Conservation (phyloP, 2,329 filamentous ascomycete species). For the Pseudogymnoascus sp. region DNA sequence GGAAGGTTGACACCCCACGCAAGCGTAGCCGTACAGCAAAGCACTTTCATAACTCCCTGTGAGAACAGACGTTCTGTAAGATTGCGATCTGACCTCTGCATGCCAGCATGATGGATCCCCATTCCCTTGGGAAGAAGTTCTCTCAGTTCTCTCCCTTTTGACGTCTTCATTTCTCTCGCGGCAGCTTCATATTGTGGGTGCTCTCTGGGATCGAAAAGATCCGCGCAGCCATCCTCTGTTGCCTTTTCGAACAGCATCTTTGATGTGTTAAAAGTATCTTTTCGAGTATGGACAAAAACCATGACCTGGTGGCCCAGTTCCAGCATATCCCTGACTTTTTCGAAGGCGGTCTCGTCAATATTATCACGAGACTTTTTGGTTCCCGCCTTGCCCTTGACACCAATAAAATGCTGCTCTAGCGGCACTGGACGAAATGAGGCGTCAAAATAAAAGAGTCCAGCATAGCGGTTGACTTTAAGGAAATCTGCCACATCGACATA, state of each 20-base stretch:
- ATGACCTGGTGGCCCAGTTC: conserved; percentile 91
- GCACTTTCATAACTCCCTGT: conserved; percentile 88
- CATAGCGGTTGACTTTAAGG: conserved; percentile 86
- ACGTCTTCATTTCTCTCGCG: conserved; percentile 75
- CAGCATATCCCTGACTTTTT: conserved; percentile 93
- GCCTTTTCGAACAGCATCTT: conserved; percentile 82
- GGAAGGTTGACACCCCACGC: conserved; percentile 99
- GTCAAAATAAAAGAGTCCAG: conserved; percentile 95
- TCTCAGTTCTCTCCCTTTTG: conserved; percentile 76
- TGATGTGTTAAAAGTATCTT: conserved; percentile 86
- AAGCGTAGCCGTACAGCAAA: conserved; percentile 95
- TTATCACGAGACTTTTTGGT: conserved; percentile 80
- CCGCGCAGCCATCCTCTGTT: conserved; percentile 65
- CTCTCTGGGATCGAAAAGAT: conserved; percentile 72
- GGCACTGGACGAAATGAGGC: conserved; percentile 92
- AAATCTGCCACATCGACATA: conserved; percentile 97
- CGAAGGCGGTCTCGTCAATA: conserved; percentile 77
- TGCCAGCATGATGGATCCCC: conserved; percentile 92
- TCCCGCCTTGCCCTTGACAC: conserved; percentile 84
- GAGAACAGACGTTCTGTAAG: conserved; percentile 89
- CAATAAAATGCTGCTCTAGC: conserved; percentile 93
- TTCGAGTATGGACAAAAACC: conserved; percentile 97
- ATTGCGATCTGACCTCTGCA: conserved; percentile 90
- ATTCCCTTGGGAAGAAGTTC: conserved; percentile 87
- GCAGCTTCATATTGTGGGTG: conserved; percentile 77